Base-by-base conservation (phyloP, 306 rosid species). In the Cicer chorassanicum region DNA sequence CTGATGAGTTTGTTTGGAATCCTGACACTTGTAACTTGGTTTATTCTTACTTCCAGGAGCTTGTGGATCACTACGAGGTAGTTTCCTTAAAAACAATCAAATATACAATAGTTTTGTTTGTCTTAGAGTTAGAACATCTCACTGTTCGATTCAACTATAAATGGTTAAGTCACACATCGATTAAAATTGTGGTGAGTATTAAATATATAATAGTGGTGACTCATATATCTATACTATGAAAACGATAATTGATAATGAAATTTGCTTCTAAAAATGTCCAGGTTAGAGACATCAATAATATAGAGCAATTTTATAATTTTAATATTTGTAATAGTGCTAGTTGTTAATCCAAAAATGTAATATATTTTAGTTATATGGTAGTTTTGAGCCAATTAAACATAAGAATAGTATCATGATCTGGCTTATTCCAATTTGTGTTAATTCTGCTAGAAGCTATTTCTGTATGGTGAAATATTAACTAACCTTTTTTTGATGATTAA, bases 31-130 rank as follows among this genome's bases (percentile, higher is more conserved):
- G 88, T 76, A 81, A 81, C 48, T 81, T 88, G 88, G 92, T 92
- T 41, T 92, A 75, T 78, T 85, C 95, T 64, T 91, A 88, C 84
- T 94, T 94, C 79, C 99, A 94, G 42, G 95, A 92, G 79, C 99
- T 91, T 80, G 99, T 92, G 9, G 97, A 94, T 86, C 96, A 92
- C 76, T 90, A 94, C 11, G 97, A 92, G 99, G 97, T 94, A 84
- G 16, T 59, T 38, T 68, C 41, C 54, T 72, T 61, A 53, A 18
- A 29, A 38, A 40, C 13, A n/a, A 6, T 11, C 38, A 19, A 18
- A 41, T 38, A 11, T 62, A 8, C 2, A 12, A n/a, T 68, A 5
- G 24, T 16, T 46, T 34, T 51, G 3, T 24, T 16, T 76, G 62
- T 38, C 59, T 59, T 46, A 24, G 14, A 59, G 48, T 78, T 78